These are phyloP conservation scores for Xylaria sp. DNA, from an alignment of 2,329 filamentous ascomycete species.

Conservation along the genomic window DNA sequence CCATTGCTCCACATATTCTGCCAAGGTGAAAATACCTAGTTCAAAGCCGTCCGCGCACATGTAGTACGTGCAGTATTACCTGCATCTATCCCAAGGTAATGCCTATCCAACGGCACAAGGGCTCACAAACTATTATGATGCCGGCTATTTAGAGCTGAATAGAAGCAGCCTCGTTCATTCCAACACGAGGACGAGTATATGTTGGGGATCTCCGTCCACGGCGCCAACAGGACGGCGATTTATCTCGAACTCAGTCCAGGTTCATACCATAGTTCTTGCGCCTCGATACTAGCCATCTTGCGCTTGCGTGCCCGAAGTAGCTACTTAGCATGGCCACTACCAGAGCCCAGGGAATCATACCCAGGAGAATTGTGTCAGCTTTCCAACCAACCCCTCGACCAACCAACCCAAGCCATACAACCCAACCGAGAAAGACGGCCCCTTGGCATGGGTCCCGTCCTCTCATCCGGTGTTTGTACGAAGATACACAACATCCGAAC, in stretches of 20 bases:
- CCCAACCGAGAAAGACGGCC: constrained; percentile 42
- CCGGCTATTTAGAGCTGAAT: neutral
- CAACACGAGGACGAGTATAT: neutral
- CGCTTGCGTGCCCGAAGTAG: constrained; percentile 37
- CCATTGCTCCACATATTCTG: neutral
- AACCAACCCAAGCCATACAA: constrained; percentile 39
- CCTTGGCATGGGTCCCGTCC: constrained; percentile 43
- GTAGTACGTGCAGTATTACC: neutral
- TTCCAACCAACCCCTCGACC: constrained; percentile 40
- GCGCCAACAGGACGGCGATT: neutral
- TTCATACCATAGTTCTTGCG: neutral
- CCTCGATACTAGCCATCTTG: constrained; percentile 22
- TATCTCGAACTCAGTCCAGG: neutral
- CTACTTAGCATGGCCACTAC: constrained; percentile 45
- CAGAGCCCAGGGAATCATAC: constrained; percentile 44
- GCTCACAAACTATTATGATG: neutral
- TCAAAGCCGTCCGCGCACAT: neutral
- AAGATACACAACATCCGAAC: constrained; percentile 46
- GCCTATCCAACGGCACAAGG: neutral
- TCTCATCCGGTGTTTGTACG: constrained; percentile 42
- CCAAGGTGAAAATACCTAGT: neutral
- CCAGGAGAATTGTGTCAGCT: constrained; percentile 41
- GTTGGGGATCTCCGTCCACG: neutral
- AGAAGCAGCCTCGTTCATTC: neutral
- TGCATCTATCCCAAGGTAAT: neutral